Conservation (phyloP, 106 monocot species). For the Dioscorea dumetorum region DNA sequence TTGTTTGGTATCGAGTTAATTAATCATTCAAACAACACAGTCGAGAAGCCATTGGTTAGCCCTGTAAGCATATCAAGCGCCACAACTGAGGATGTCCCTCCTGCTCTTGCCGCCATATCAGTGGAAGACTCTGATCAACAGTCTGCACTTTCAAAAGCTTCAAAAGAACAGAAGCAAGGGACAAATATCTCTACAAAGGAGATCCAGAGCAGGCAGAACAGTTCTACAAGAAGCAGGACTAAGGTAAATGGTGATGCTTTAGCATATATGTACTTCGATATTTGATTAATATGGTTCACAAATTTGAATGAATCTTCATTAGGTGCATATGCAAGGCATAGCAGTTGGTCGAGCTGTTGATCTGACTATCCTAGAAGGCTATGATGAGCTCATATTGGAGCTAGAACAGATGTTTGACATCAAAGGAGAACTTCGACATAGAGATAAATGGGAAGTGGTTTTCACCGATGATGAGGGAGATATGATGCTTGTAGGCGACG, state of each 20-base stretch:
- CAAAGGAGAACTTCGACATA: constrained; percentile 55
- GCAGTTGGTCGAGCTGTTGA: constrained; percentile 86
- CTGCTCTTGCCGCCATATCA: not conserved
- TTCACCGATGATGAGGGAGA: constrained; percentile 89
- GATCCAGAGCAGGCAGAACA: constrained; percentile 36
- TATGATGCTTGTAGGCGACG: constrained; percentile 86
- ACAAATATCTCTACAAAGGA: constrained; percentile 26
- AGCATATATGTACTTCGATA: not conserved
- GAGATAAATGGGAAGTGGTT: constrained; percentile 73
- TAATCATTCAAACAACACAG: not conserved
- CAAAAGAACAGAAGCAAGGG: constrained; percentile 18
- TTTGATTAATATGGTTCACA: constrained; percentile 2
- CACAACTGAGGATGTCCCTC: not conserved
- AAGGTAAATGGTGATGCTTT: constrained; percentile 34
- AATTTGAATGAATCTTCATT: no score
- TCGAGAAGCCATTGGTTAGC: not conserved
- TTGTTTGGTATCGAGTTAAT: constrained; percentile 49
- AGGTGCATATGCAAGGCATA: constrained; percentile 94
- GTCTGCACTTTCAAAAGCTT: constrained; percentile 36
- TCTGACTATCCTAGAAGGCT: constrained; percentile 46
- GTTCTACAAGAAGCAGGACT: constrained; percentile 44
- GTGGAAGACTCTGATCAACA: constrained; percentile 41
- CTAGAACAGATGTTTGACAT: constrained; percentile 88
- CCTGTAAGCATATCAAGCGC: constrained; percentile 1
- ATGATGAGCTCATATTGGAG: constrained; percentile 53